Evolutionary conservation across 2,329 filamentous ascomycete species (phyloP).

Genomic region (Venturia pyrina): DNA sequence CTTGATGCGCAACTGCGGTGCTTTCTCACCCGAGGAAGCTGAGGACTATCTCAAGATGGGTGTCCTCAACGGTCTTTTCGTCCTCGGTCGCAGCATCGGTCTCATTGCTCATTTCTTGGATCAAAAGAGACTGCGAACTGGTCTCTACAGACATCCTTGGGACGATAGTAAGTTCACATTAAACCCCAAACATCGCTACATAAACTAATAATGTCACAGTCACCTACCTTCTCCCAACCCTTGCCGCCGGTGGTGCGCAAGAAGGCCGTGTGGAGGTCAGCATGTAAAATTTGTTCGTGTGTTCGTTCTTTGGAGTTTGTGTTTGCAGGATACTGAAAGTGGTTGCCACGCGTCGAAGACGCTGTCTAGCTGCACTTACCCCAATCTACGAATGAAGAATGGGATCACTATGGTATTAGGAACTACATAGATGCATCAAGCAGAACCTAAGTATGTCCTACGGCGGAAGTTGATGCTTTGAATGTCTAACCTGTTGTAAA

Average conservation of each 20-base stretch:
- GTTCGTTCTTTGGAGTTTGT: conserved; percentile 2
- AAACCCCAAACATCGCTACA: not conserved
- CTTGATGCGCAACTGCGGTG: conserved; percentile 92
- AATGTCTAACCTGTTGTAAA: not conserved
- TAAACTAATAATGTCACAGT: not conserved
- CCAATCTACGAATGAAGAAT: not conserved
- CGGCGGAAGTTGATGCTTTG: not conserved
- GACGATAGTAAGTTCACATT: conserved; percentile 5
- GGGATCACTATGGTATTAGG: not conserved
- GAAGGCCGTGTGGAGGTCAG: conserved; percentile 33
- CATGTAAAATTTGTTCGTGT: conserved; percentile 16
- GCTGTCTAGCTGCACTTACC: not conserved
- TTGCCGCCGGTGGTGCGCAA: conserved; percentile 21
- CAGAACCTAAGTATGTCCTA: not conserved
- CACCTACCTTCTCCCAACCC: conserved; percentile 21
- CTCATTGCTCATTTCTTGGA: conserved; percentile 99
- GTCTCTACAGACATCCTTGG: conserved; percentile 63
- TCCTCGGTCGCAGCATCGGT: conserved; percentile 93
- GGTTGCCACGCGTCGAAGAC: not conserved
- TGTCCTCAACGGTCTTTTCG: conserved; percentile 98
- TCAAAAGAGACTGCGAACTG: conserved; percentile 97
- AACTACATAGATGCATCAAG: not conserved
- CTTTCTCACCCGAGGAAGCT: conserved; percentile 90
- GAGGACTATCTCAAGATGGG: conserved; percentile 99
- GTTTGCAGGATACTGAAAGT: not conserved